These are phyloP conservation scores for Boletus smithii DNA, from an alignment of 1,284 basidiomycete species.

Conservation along the genomic window DNA sequence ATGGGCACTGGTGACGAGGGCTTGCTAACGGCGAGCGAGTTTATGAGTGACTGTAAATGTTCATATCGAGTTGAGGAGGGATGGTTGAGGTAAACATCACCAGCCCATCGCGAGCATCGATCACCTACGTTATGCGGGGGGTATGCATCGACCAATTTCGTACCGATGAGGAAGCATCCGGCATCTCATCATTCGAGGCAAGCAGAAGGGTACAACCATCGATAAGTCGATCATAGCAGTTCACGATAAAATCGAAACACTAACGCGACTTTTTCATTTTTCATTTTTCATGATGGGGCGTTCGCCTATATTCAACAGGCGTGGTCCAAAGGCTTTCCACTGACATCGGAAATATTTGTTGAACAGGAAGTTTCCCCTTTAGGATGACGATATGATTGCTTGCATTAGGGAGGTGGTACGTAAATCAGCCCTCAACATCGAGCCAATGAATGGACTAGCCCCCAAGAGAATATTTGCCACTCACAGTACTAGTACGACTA, in stretches of 20 bases:
- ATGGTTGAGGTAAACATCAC: not conserved
- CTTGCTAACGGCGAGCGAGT: not conserved
- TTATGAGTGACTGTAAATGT: constrained; percentile 5
- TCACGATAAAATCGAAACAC: not conserved
- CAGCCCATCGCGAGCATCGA: not conserved
- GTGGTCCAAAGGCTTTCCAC: not conserved
- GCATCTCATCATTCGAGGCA: not conserved
- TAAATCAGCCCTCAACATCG: not conserved
- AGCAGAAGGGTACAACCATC: too few species aligned
- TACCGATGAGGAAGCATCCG: constrained; percentile 1
- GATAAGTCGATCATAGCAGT: not conserved
- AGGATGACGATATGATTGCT: not conserved
- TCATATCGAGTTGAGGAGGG: constrained; percentile 1
- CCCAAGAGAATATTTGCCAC: not conserved
- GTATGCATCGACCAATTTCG: constrained; percentile 7
- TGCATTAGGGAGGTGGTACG: not conserved
- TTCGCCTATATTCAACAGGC: too few species aligned
- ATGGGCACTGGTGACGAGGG: not conserved
- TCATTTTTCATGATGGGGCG: not conserved
- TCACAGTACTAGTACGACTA: too few species aligned
- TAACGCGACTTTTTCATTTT: not conserved
- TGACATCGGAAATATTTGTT: not conserved
- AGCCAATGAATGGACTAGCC: not conserved
- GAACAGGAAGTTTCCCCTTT: not conserved
- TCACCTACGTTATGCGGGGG: constrained; percentile 3